Evolutionary conservation across 1,284 basidiomycete genomes (phyloP).

Genomic region (Tylopilus sp.): DNA sequence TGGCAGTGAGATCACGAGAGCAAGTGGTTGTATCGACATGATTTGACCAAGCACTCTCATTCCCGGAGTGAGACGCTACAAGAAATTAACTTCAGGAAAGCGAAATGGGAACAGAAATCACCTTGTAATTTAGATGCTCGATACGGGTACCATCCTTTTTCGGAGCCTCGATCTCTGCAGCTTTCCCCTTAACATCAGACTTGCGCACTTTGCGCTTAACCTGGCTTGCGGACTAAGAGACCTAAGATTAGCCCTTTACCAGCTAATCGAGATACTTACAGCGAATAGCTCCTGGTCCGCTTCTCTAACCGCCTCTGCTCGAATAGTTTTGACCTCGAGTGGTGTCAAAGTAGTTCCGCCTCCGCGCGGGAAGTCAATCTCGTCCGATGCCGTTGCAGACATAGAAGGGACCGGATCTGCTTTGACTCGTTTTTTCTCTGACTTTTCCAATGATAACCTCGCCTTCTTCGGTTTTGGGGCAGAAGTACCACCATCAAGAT

Average conservation of each 20-base stretch:
- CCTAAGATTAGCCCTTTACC: constrained; percentile 12
- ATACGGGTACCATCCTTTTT: constrained; percentile 70
- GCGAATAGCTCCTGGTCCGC: constrained; percentile 84
- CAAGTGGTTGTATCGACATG: constrained; percentile 89
- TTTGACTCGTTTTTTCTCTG: constrained; percentile 40
- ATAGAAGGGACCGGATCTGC: constrained; percentile 36
- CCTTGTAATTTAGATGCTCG: constrained; percentile 97
- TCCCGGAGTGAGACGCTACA: constrained; percentile 83
- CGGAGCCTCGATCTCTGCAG: constrained; percentile 36
- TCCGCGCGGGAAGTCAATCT: constrained; percentile 96
- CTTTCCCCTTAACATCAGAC: constrained; percentile 57
- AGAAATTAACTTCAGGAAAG: constrained; percentile 4
- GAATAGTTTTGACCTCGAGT: constrained; percentile 89
- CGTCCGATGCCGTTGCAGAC: constrained; percentile 68
- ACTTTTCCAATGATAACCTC: constrained; percentile 47
- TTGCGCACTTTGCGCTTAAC: constrained; percentile 55
- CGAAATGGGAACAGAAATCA: constrained; percentile 36
- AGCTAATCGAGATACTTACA: constrained; percentile 50
- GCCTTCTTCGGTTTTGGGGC: constrained; percentile 67
- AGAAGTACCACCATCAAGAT: constrained; percentile 63
- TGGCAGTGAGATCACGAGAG: constrained; percentile 93
- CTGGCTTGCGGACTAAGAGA: constrained; percentile 26
- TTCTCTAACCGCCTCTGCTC: constrained; percentile 88
- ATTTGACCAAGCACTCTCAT: constrained; percentile 92
- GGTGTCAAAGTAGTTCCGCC: constrained; percentile 88